Base-by-base conservation (phyloP, 495 filamentous ascomycete genomes). In the Penicillium lagena region DNA sequence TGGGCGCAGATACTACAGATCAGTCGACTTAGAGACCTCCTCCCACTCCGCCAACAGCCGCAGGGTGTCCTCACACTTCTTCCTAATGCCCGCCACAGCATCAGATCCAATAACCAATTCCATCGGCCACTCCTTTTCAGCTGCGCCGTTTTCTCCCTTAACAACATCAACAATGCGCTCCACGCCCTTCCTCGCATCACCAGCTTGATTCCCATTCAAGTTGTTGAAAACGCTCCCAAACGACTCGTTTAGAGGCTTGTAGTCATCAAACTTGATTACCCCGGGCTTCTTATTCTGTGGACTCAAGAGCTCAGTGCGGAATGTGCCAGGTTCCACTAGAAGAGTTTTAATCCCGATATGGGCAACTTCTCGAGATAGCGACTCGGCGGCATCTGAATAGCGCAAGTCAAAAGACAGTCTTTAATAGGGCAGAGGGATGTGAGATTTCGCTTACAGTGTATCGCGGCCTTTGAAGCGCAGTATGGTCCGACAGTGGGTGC, bases 401-500 rank as follows among this genome's bases (percentile, higher is more conserved):
- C 22, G 4, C 2, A 6, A 12, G 37, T 12, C 1, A 34, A 22
- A 29, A 35, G 37, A 1, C 9, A 34, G 32, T 34, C 32, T 6
- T 11, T 34, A 12, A 34, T 10, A 34, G 7, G 2, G 9, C 32
- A 12, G 32, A 9, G 32, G 7, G 32, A 34, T 11, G 9, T 10
- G 32, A 12, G 40, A 37, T 39, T 30, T 13, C 28, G 28, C 39
- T 11, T 50, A 70, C 68, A 66, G 56, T 71, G 67, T 2, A 77
- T 45, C 0, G 72, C 78, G n/a, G 66, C 71, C 46, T 81, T 81
- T 4, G 75, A 70, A 0, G 67, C 70, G 36, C 54, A 63, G 54
- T 82, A 82, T 10, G 73, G 36, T 15, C 64, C 68, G 37, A 53
- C 55, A 7, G 60, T 56, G 7, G 71, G 49, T 27, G 63, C 56